Conservation (phyloP, 129 eudicot genomes). For the Tagetes erecta region DNA sequence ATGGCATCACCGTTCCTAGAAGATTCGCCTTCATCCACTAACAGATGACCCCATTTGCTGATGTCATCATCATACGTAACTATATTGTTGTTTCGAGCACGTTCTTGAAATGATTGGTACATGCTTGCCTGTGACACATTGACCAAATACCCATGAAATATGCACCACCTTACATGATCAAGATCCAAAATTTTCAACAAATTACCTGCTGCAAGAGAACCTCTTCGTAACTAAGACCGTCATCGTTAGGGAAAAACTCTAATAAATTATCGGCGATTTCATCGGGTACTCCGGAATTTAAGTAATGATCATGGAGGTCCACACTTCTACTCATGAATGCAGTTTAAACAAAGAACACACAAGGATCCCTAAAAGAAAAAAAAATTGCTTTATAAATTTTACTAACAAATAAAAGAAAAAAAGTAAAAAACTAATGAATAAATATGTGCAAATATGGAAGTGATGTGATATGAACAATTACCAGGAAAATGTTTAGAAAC, state of each 20-base stretch:
- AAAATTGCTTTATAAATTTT: background rate
- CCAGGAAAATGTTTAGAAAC: conserved; percentile 3
- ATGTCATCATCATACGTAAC: conserved; percentile 39
- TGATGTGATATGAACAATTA: conserved; percentile 11
- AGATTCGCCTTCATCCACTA: conserved; percentile 52
- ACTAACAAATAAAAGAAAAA: background rate
- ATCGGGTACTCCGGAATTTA: conserved; percentile 39
- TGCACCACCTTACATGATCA: background rate
- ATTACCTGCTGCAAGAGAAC: conserved; percentile 69
- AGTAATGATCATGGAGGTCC: conserved; percentile 41
- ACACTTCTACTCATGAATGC: conserved; percentile 45
- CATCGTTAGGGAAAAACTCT: conserved; percentile 53
- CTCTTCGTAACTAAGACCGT: conserved; percentile 73
- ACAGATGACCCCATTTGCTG: conserved; percentile 34
- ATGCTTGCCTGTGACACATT: conserved; percentile 57
- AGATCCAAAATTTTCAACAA: conserved; percentile 6
- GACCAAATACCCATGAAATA: background rate
- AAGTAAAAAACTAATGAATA: background rate
- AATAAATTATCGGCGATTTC: conserved; percentile 58
- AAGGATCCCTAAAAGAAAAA: conserved; percentile 16
- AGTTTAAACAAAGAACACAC: conserved; percentile 4
- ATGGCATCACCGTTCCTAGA: conserved; percentile 38
- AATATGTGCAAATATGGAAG: background rate
- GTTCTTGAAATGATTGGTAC: conserved; percentile 57
- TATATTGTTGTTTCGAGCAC: conserved; percentile 30